Conservation (phyloP, 2,329 filamentous ascomycete species). For the Sclerotinia borealis region DNA sequence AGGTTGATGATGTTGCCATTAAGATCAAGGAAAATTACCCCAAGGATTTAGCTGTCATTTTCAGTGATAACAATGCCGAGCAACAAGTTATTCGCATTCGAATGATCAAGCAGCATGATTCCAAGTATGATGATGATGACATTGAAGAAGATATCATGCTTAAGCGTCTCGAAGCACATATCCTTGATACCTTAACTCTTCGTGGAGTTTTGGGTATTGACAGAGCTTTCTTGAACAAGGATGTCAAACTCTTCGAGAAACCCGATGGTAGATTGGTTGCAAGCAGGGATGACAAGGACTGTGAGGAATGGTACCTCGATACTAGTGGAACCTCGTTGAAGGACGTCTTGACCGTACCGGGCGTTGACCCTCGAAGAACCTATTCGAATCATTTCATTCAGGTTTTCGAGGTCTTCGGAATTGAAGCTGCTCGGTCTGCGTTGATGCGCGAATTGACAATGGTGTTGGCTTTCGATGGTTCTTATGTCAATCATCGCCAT, state of each 20-base stretch:
- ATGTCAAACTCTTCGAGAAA: constrained; percentile 59
- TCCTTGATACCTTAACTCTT: constrained; percentile 84
- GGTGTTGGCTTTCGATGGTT: constrained; percentile 96
- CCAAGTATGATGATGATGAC: constrained; percentile 66
- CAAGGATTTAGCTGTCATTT: constrained; percentile 82
- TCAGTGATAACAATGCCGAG: constrained; percentile 97
- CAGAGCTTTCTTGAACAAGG: constrained; percentile 86
- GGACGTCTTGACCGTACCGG: constrained; percentile 77
- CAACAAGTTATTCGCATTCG: constrained; percentile 91
- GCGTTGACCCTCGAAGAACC: constrained; percentile 78
- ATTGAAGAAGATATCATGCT: constrained; percentile 88
- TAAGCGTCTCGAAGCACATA: constrained; percentile 84
- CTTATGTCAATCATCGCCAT: constrained; percentile 98
- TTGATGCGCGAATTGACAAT: constrained; percentile 83
- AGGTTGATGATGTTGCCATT: constrained; percentile 82
- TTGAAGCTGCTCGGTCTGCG: constrained; percentile 84
- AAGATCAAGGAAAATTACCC: constrained; percentile 87
- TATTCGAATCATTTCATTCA: constrained; percentile 96
- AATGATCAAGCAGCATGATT: constrained; percentile 63
- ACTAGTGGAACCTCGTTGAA: constrained; percentile 85
- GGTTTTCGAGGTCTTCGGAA: constrained; percentile 89
- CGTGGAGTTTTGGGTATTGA: constrained; percentile 87
- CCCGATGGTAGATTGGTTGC: constrained; percentile 68
- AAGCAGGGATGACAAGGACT: constrained; percentile 65
- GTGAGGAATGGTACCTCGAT: constrained; percentile 92